phyloP scores from a whole-genome alignment of 305 asterid genomes.

The Plantago coronopus region DNA sequence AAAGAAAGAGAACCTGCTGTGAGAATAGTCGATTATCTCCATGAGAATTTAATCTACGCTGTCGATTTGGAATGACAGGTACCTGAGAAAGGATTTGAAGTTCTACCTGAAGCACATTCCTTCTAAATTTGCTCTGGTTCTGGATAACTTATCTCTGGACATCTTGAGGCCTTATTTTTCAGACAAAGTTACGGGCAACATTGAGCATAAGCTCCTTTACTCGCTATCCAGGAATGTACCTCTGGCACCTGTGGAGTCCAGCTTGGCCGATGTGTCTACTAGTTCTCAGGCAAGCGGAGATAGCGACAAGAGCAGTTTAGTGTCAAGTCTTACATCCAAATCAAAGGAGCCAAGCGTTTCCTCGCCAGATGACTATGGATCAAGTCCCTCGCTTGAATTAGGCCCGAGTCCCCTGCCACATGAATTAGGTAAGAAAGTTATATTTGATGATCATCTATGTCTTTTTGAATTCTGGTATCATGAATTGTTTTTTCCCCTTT shows the following conservation, averaged over 20 bases:
- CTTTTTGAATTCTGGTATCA: background rate
- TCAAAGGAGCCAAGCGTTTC: constrained; percentile 31
- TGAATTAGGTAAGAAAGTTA: constrained; percentile 40
- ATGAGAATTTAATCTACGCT: background rate
- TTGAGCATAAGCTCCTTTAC: constrained; percentile 40
- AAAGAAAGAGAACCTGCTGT: background rate
- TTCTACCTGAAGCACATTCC: constrained; percentile 57
- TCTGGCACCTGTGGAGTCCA: constrained; percentile 23
- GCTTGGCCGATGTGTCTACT: constrained; percentile 25
- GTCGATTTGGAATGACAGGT: constrained; percentile 39
- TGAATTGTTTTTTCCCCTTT: background rate
- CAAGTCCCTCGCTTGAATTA: constrained; percentile 14
- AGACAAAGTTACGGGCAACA: constrained; percentile 27
- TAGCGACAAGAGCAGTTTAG: constrained; percentile 26
- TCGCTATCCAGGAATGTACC: constrained; percentile 51
- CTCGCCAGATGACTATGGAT: constrained; percentile 19
- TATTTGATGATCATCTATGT: background rate
- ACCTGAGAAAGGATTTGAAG: constrained; percentile 49
- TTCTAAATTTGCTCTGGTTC: constrained; percentile 57
- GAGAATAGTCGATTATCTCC: background rate
- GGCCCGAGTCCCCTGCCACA: constrained; percentile 26
- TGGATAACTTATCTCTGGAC: constrained; percentile 43
- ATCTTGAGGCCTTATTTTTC: constrained; percentile 41
- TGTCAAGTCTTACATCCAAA: constrained; percentile 16
- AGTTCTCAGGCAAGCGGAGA: constrained; percentile 37